These are phyloP conservation scores for Aureobasidium sp. DNA, from an alignment of 2,329 filamentous ascomycete genomes.

Conservation along the genomic window DNA sequence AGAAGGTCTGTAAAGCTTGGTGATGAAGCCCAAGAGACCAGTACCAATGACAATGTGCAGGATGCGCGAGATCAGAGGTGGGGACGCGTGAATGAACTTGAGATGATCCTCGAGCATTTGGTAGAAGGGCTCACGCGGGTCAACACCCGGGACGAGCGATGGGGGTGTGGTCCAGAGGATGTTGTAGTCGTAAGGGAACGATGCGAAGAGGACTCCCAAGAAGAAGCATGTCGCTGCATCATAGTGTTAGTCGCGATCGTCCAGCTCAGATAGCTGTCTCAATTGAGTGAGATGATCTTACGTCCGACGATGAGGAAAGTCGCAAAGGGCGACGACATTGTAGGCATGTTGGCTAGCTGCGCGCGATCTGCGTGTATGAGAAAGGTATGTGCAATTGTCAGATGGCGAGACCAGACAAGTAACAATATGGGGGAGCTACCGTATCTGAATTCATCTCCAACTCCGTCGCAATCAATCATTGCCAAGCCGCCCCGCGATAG, in stretches of 20 bases:
- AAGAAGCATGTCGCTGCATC: constrained; percentile 74
- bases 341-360: constrained; percentile 15
- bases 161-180: constrained; percentile 70
- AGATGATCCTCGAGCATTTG: constrained; percentile 84
- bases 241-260: constrained; percentile 2
- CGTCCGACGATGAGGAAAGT: constrained; percentile 95
- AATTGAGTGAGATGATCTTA: constrained; percentile 45
- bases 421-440: not conserved
- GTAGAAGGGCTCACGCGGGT: constrained; percentile 57
- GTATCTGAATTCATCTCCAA: not conserved
- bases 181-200: constrained; percentile 92
- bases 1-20: constrained; percentile 88
- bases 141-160: constrained; percentile 31
- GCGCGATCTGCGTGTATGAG: not conserved
- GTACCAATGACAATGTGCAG: constrained; percentile 88
- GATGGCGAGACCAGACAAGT: not conserved
- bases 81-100: constrained; percentile 82
- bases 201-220: constrained; percentile 93
- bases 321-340: constrained; percentile 57
- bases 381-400: not conserved
- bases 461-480: not conserved
- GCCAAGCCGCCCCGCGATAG: constrained; percentile 11
- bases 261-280: not conserved
- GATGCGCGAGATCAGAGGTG: constrained; percentile 84
- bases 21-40: constrained; percentile 79